Evolutionary conservation across 2,329 filamentous ascomycete species (phyloP).

Genomic region (Pestalotiopsis sp.): DNA sequence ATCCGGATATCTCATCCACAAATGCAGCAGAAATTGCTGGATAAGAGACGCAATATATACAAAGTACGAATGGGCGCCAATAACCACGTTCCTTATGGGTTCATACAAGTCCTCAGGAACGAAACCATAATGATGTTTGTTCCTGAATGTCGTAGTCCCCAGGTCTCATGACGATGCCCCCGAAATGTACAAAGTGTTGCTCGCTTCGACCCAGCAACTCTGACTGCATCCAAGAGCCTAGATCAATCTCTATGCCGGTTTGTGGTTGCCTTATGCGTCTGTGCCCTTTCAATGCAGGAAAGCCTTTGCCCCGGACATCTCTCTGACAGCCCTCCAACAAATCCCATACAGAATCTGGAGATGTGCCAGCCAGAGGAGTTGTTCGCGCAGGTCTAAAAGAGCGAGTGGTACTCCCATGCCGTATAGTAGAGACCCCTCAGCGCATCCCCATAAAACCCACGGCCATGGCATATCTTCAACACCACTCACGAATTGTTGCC

Average conservation of each 20-base stretch:
- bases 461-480: not conserved
- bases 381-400: not conserved
- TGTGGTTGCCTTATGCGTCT: not conserved
- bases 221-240: not conserved
- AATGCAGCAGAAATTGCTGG: not conserved
- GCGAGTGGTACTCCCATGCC: not conserved
- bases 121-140: not conserved
- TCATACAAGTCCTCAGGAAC: not conserved
- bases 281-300: not conserved
- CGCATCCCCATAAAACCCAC: not conserved
- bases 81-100: not conserved
- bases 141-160: not conserved
- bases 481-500: not conserved
- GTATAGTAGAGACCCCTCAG: not conserved
- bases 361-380: not conserved
- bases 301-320: not conserved
- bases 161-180: not conserved
- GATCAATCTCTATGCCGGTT: not conserved
- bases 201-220: not conserved
- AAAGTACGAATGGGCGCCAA: not conserved
- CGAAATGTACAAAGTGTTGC: not conserved
- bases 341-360: not conserved
- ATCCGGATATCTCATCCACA: not conserved
- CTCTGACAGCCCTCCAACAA: not conserved
- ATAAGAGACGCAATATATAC: not conserved